Conservation (phyloP, 2,329 filamentous ascomycete genomes). For the Aureobasidium sp. region DNA sequence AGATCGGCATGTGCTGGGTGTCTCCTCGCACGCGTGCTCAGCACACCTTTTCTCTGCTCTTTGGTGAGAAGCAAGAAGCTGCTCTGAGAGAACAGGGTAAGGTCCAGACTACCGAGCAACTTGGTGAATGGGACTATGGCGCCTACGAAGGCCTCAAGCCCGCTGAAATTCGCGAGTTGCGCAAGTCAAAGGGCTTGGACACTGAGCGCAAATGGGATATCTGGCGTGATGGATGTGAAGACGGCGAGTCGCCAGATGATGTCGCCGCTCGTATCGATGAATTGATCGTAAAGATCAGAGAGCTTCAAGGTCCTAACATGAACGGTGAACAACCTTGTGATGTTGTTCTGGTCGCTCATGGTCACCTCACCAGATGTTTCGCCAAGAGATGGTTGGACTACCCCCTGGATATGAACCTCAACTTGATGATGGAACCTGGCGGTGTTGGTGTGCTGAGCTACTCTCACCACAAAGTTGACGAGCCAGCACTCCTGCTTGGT, state of each 20-base stretch:
- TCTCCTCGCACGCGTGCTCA: slow-evolving; percentile 80
- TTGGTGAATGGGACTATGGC: slow-evolving; percentile 57
- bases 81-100: slow-evolving; percentile 47
- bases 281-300: slow-evolving; percentile 69
- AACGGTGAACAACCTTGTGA: slow-evolving; percentile 47
- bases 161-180: slow-evolving; percentile 41
- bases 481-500: slow-evolving; percentile 46
- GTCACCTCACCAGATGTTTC: slow-evolving; percentile 80
- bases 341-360: slow-evolving; percentile 80
- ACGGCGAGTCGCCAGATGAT: slow-evolving; percentile 55
- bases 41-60: slow-evolving; percentile 78
- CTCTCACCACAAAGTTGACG: slow-evolving; percentile 42
- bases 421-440: slow-evolving; percentile 66
- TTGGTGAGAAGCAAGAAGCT: background rate
- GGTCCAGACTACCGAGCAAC: slow-evolving; percentile 43
- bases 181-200: slow-evolving; percentile 37
- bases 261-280: slow-evolving; percentile 66
- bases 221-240: slow-evolving; percentile 79
- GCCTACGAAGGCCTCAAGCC: slow-evolving; percentile 53
- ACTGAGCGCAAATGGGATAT: slow-evolving; percentile 63
- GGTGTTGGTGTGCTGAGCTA: slow-evolving; percentile 47
- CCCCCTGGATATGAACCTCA: slow-evolving; percentile 64
- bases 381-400: slow-evolving; percentile 79
- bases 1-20: slow-evolving; percentile 65
- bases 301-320: slow-evolving; percentile 39